Percentiles rank a stretch among this genome's conserved stretches.
Conservation (phyloP, 2,329 filamentous ascomycete genomes). For the Fusarium ambrosium region DNA sequence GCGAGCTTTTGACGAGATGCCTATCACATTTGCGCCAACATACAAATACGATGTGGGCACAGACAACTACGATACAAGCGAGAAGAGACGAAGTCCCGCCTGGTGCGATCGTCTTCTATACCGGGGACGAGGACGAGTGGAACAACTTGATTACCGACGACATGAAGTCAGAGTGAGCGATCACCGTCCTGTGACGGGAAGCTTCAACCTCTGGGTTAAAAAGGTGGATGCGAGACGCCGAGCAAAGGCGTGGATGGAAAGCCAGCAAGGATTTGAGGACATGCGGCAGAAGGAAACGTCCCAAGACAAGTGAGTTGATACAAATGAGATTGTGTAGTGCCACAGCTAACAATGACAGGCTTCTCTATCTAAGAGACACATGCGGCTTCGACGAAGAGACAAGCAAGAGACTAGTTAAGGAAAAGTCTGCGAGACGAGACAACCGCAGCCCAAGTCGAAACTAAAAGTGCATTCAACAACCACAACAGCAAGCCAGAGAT, state of each 20-base stretch:
- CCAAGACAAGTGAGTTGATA: conserved; percentile 79
- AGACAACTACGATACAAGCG: conserved; percentile 92
- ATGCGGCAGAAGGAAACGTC: conserved; percentile 76
- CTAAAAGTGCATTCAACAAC: conserved; percentile 16
- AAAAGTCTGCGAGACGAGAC: conserved; percentile 51
- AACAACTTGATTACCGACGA: conserved; percentile 87
- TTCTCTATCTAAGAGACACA: conserved; percentile 64
- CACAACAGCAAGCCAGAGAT: conserved; percentile 1
- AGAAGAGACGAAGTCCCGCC: conserved; percentile 93
- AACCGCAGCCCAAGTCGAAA: conserved; percentile 46
- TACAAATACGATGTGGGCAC: conserved; percentile 99
- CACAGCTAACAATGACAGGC: conserved; percentile 53
- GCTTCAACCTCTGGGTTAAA: conserved; percentile 88
- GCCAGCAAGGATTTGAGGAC: conserved; percentile 80
- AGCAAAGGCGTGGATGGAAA: conserved; percentile 76
- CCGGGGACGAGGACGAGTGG: conserved; percentile 82
- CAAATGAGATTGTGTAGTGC: neutral
- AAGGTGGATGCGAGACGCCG: conserved; percentile 78
- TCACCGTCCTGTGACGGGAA: conserved; percentile 90
- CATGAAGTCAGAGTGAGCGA: conserved; percentile 94
- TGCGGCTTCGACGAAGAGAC: conserved; percentile 69
- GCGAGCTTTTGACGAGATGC: conserved; percentile 89
- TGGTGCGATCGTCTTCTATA: conserved; percentile 98
- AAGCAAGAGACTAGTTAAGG: conserved; percentile 61
- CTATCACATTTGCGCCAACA: conserved; percentile 92